Evolutionary conservation across 2,329 filamentous ascomycete species (phyloP).

Genomic region (Colletotrichum sp.): DNA sequence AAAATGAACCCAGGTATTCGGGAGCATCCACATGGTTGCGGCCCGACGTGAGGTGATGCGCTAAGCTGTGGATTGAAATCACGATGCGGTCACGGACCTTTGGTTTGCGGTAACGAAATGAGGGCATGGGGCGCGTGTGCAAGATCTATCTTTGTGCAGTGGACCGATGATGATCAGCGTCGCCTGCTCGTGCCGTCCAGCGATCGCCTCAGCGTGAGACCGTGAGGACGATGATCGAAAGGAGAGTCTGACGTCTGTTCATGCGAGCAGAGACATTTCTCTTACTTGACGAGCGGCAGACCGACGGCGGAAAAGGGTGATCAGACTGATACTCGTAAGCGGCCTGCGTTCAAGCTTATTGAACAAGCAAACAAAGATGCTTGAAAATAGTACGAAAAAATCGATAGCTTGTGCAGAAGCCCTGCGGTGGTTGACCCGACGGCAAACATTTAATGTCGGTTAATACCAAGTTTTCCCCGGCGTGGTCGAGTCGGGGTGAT

Average conservation of each 20-base stretch:
- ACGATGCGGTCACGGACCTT: not conserved
- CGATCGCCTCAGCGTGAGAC: not conserved
- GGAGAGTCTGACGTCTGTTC: not conserved
- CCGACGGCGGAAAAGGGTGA: not conserved
- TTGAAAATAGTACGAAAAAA: not conserved
- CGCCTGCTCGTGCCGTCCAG: not conserved
- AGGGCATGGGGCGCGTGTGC: not conserved
- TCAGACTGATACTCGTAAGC: not conserved
- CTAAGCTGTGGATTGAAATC: not conserved
- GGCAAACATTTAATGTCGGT: not conserved
- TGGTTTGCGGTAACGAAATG: not conserved
- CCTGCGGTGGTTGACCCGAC: not conserved
- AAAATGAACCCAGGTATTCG: not conserved
- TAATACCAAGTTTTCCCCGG: slow-evolving; percentile 1
- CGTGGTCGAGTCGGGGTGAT: not conserved
- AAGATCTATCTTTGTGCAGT: not conserved
- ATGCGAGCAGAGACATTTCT: not conserved
- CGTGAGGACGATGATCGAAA: not conserved
- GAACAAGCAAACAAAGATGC: not conserved
- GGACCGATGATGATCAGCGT: not conserved
- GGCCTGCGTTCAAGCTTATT: not conserved
- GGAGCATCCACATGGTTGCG: not conserved
- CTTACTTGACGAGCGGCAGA: not conserved
- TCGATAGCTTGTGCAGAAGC: not conserved
- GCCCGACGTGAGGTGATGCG: not conserved